Conservation (phyloP, 306 rosid genomes). For the Fragaria ananassa region DNA sequence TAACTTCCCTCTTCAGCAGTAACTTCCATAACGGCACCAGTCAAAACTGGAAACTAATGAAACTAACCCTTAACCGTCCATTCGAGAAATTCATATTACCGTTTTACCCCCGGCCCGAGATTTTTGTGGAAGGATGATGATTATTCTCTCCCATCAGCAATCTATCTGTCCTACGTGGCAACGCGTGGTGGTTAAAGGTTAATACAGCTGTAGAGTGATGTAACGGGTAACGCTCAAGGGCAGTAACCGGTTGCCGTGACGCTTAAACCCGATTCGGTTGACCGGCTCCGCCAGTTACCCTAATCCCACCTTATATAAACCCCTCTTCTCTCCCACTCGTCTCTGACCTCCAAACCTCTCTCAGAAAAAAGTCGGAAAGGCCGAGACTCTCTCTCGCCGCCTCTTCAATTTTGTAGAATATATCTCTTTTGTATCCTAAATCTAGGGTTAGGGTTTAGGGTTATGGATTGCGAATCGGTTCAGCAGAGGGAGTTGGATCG, state of each 20-base stretch:
- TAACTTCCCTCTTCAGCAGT: constrained; percentile 2
- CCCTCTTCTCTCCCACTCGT: background rate
- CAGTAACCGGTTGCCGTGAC: constrained; percentile 33
- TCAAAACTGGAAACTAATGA: constrained; percentile 3
- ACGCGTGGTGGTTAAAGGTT: constrained; percentile 32
- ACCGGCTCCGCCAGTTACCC: constrained; percentile 49
- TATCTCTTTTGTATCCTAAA: background rate
- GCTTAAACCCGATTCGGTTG: constrained; percentile 34
- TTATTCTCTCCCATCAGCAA: constrained; percentile 17
- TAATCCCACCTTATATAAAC: constrained; percentile 36
- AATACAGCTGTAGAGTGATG: constrained; percentile 27
- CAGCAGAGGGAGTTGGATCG: constrained; percentile 31
- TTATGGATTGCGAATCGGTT: background rate
- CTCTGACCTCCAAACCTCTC: background rate
- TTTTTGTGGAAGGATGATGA: constrained; percentile 20
- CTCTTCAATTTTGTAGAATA: background rate
- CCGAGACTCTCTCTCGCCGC: constrained; percentile 9
- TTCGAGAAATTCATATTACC: background rate
- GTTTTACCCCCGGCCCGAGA: background rate
- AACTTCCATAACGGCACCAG: constrained; percentile 30
- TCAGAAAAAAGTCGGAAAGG: background rate
- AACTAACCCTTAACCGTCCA: constrained; percentile 25
- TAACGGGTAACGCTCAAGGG: constrained; percentile 28
- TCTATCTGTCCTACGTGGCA: constrained; percentile 35
- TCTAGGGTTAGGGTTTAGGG: background rate